Conservation (phyloP, 148 eudicot genomes). For the Cornus florida region DNA sequence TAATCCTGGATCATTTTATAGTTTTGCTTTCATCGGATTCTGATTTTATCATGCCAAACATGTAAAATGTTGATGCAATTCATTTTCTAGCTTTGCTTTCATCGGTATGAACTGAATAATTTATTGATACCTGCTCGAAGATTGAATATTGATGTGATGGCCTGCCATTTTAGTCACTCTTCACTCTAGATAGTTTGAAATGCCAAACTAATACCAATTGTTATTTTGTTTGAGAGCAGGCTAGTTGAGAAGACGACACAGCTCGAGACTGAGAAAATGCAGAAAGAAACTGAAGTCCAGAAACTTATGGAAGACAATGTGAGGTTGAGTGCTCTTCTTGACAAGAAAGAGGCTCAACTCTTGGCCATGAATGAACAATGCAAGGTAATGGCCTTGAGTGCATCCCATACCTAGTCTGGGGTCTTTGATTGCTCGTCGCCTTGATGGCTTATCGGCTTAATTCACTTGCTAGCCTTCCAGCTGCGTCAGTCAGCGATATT, state of each 20-base stretch:
- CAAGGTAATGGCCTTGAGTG: conserved; percentile 83
- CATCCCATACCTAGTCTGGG: conserved; percentile 42
- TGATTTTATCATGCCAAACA: not conserved
- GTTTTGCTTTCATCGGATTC: not conserved
- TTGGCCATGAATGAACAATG: conserved; percentile 96
- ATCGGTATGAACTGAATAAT: not conserved
- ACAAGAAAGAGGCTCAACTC: conserved; percentile 89
- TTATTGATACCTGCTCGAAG: not conserved
- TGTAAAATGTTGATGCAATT: not conserved
- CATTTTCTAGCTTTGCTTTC: not conserved
- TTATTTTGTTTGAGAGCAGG: conserved; percentile 32
- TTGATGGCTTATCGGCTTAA: not conserved
- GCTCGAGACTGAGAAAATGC: conserved; percentile 80
- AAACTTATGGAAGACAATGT: conserved; percentile 91
- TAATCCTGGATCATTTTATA: not conserved
- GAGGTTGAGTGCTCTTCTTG: conserved; percentile 64
- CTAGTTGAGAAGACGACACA: conserved; percentile 73
- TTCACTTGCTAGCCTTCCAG: not conserved
- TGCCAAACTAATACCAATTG: not conserved
- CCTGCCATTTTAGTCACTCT: not conserved
- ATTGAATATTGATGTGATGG: not conserved
- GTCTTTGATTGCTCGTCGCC: not conserved
- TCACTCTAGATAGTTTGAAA: not conserved
- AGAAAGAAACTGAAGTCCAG: conserved; percentile 84
- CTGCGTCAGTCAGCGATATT: not conserved